Base-by-base conservation (phyloP, 495 filamentous ascomycete species). In the Xylaria cubensis region DNA sequence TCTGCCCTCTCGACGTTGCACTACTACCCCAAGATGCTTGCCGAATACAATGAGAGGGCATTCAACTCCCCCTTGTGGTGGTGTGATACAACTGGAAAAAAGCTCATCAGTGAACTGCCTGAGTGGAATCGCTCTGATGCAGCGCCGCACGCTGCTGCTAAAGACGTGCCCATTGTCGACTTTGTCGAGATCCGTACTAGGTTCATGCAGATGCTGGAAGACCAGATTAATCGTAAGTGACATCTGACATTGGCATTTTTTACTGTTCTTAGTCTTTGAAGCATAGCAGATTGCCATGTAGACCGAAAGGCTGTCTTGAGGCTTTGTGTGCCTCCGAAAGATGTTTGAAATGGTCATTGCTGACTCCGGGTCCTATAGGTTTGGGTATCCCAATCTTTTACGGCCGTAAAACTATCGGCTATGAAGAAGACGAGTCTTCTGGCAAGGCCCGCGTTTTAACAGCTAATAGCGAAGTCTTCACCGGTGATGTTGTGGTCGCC, bases 401-500 rank as follows among this genome's bases (percentile, higher is more conserved):
- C 34, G 80, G 80, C 39, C 80, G 80, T 71, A 76, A 73, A 1
- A 80, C 86, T 12, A 74, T 79, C 2, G 44, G 74, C 1, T 82
- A 86, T 39, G 80, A 74, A 64, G 84, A 87, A 72, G 76, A 86
- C 69, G 73, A 77, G 3, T 65, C 76, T 0, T 72, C 84, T 17
- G 73, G 73, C 15, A 80, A 82, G 64, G 86, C 84, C 26, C 84
- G 86, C 13, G 86, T 87, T 55, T 78, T 81, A 59, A 83, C 80
- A 41, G 72, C 74, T 3, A 74, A 83, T 55, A 84, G 85, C 9
- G 79, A 84, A 73, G 74, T 75, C 41, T 84, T 87, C 67, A 76
- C 75, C 0, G 88, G 81, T 2, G 85, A 90, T 74, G 74, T 89
- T 4, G 86, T 90, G 0, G 75, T 90, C 64, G 86, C 85, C 12